These are phyloP conservation scores for Sporothrix pseudoabietina DNA, from an alignment of 2,329 filamentous ascomycete genomes.

Conservation along the genomic window DNA sequence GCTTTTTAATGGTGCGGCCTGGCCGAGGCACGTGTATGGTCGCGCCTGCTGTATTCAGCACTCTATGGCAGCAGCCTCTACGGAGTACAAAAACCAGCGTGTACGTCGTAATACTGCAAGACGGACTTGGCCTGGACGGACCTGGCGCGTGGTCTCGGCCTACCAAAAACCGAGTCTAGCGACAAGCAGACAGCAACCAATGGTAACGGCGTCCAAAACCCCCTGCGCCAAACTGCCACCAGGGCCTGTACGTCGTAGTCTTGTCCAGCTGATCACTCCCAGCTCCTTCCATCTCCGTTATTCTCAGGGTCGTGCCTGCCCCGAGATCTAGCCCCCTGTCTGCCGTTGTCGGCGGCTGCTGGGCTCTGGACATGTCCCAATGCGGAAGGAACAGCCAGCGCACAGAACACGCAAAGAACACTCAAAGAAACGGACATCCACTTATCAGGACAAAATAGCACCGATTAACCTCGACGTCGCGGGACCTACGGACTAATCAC, in stretches of 20 bases:
- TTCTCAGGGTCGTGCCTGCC: slow-evolving; percentile 15
- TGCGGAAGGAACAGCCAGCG: slow-evolving; percentile 18
- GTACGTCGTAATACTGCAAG: not conserved
- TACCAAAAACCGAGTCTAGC: not conserved
- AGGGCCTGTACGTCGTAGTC: too few relatives aligned
- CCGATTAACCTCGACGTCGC: not conserved
- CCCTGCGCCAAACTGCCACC: not conserved
- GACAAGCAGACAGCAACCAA: not conserved
- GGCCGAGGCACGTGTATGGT: slow-evolving; percentile 2
- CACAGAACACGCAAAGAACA: not conserved
- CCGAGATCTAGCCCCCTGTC: not conserved
- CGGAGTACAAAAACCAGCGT: not conserved
- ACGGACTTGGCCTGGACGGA: not conserved
- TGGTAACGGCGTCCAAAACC: not conserved
- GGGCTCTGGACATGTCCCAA: slow-evolving; percentile 10
- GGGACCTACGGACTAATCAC: slow-evolving; percentile 4
- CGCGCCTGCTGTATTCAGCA: not conserved
- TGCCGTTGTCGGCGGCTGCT: slow-evolving; percentile 21
- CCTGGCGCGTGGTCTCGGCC: slow-evolving; percentile 2
- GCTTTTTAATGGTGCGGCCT: not conserved
- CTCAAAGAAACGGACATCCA: not conserved
- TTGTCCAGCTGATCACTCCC: not conserved
- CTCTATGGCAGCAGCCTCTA: not conserved
- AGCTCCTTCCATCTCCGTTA: not conserved
- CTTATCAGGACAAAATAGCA: not conserved